phyloP scores from a whole-genome alignment of 139 green algal species.

The Picochlorum costavermella region DNA sequence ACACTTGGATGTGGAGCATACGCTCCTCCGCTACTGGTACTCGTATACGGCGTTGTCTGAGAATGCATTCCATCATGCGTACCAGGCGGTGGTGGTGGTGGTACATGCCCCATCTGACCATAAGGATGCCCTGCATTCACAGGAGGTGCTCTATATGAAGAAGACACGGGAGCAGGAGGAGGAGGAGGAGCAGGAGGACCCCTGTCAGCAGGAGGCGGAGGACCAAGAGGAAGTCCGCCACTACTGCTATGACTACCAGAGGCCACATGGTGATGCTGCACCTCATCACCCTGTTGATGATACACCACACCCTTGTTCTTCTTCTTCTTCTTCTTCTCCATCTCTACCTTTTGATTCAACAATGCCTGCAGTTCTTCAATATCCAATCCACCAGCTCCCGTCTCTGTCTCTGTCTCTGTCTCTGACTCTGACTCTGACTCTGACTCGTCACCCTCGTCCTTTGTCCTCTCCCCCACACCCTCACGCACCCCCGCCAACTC shows the following conservation, averaged over 20 bases:
- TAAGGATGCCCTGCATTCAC: not conserved
- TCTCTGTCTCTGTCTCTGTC: not conserved
- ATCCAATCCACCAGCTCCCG: too few species aligned
- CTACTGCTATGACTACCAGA: too few species aligned
- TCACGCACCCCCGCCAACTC: conserved; percentile 36
- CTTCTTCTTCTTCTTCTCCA: not conserved
- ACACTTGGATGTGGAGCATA: too few species aligned
- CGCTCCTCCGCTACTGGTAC: too few species aligned
- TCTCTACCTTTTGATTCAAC: too few species aligned
- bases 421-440: not conserved
- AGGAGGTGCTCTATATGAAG: not conserved
- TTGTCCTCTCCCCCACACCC: not conserved
- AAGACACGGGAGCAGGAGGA: not conserved
- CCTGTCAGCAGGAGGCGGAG: not conserved
- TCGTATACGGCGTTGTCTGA: too few species aligned
- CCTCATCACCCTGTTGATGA: too few species aligned
- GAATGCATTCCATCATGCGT: too few species aligned
- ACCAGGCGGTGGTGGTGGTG: not conserved
- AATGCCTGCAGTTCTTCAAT: too few species aligned
- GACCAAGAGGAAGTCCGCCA: not conserved
- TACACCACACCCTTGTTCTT: too few species aligned
- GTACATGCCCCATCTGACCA: not conserved
- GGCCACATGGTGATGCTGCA: too few species aligned
- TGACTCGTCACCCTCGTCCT: not conserved
- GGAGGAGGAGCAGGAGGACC: not conserved